A percentile compares a stretch with the other conserved stretches of the same genome.
These are phyloP conservation scores for Chlorella sp. DNA, from an alignment of 139 green algal species.

Conservation along the genomic window DNA sequence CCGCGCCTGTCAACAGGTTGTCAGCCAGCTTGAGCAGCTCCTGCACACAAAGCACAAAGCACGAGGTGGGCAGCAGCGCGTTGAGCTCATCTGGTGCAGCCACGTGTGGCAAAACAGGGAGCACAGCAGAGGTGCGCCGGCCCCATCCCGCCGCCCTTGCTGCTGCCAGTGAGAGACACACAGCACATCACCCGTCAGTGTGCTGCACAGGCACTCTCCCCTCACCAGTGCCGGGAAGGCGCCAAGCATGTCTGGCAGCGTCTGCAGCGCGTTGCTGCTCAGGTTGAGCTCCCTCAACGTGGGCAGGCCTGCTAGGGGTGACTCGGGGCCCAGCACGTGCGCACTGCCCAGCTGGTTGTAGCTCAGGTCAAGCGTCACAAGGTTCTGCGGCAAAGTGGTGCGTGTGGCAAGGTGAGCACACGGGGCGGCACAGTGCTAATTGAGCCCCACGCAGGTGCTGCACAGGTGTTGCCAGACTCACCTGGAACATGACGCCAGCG, in stretches of 20 bases:
- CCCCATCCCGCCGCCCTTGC: too few species aligned
- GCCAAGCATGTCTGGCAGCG: slow-evolving; percentile 13
- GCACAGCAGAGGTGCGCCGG: too few species aligned
- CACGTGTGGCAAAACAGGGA: too few species aligned
- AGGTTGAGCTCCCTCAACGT: slow-evolving; percentile 29
- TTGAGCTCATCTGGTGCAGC: too few species aligned
- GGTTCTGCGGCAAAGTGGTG: neutral
- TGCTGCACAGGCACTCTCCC: too few species aligned
- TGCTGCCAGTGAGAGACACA: too few species aligned
- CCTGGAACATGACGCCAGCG: neutral
- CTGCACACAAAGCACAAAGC: neutral
- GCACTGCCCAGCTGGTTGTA: slow-evolving; percentile 23
- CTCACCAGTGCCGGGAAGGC: slow-evolving; percentile 10
- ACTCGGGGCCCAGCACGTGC: neutral
- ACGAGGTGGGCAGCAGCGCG: too few species aligned
- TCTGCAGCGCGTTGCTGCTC: slow-evolving; percentile 11
- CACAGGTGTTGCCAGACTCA: too few species aligned
- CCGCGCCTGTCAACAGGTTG: slow-evolving; percentile 21
- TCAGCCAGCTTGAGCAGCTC: slow-evolving; percentile 17
- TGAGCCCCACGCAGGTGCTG: too few species aligned
- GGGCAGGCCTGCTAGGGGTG: slow-evolving; percentile 9
- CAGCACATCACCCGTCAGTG: too few species aligned
- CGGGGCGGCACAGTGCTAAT: too few species aligned
- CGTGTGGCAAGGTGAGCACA: too few species aligned
- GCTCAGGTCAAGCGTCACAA: slow-evolving; percentile 21